A percentile compares a stretch with the other conserved stretches of the same genome.
Evolutionary conservation across 257 asterid species (phyloP).

Genomic region (Solanum habrochaites): DNA sequence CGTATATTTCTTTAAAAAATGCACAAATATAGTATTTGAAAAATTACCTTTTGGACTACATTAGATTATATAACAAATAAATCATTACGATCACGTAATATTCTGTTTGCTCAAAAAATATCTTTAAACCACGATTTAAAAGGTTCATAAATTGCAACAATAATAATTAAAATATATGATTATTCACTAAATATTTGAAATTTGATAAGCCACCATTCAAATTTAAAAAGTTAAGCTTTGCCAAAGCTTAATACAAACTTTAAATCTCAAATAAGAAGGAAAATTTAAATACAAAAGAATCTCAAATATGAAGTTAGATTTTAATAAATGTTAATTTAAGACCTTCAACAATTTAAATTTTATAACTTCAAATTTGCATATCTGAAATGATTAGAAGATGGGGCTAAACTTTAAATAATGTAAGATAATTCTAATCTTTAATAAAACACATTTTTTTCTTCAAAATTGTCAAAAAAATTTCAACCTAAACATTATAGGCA

Average conservation of each 20-base stretch:
- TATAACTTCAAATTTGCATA: not conserved
- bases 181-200: not conserved
- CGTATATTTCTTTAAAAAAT: not conserved
- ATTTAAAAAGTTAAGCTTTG: too few relatives aligned
- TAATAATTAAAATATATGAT: too few relatives aligned
- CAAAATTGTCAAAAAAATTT: not conserved
- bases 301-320: too few relatives aligned
- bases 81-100: too few relatives aligned
- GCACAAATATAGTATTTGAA: not conserved
- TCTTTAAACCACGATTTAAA: too few relatives aligned
- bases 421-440: not conserved
- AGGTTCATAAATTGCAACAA: not conserved
- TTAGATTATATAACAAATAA: too few relatives aligned
- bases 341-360: not conserved
- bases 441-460: not conserved
- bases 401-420: not conserved
- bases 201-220: not conserved
- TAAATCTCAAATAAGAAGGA: not conserved
- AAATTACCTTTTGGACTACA: too few relatives aligned
- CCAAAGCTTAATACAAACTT: not conserved
- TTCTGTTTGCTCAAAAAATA: not conserved
- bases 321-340: too few relatives aligned
- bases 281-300: too few relatives aligned
- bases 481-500: not conserved
- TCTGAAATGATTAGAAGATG: not conserved